Evolutionary conservation across 1,139 yeast species (phyloP), one percentile per base, ranked within the genome.

Genomic region (Debaryomyces singareniensis): DNA sequence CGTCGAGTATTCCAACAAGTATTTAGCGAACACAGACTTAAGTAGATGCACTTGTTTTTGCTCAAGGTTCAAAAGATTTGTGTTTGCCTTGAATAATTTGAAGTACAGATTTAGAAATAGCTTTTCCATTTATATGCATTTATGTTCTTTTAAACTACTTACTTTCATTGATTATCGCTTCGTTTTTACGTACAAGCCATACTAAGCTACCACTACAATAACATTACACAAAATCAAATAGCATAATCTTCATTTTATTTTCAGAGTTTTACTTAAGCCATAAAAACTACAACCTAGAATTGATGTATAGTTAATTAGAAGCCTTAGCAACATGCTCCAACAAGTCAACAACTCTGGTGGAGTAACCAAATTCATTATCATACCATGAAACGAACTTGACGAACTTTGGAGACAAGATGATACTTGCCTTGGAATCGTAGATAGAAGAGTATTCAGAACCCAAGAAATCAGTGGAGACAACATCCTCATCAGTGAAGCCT

Each of bases 311-410:
- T 53, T 52, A 53, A 34, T 45, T 39, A 29, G 53, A 49, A 44
- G 44, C 54, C 41, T 70, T 67, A 53, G 89, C 85, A 56, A 79
- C 77, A 74, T 71, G 78, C 64, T 78, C 75, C 58, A 82, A 69
- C 58, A 82, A 75, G 74, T 82, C 93, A 47, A 82, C 89, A 43
- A 82, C 93, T 74, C 94, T 83, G 71, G 86, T 79, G 54, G 91
- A 81, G 85, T 83, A 83, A 61, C 94, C 94, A 72, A 60, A 83
- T 71, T 83, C 94, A 70, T 82, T 82, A 63, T 83, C 94, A 77
- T 82, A 82, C 93, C 93, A 82, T 38, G 91, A 69, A 64, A 82
- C 73, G 66, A 83, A 79, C 77, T 82, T 82, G 67, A 81, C 86
- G 62, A 82, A 82, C 58, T 76, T 75, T 64, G 84, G 84, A 58